Evolutionary conservation across 2,329 filamentous ascomycete genomes (phyloP).

Genomic region (Helminthosporium solani): DNA sequence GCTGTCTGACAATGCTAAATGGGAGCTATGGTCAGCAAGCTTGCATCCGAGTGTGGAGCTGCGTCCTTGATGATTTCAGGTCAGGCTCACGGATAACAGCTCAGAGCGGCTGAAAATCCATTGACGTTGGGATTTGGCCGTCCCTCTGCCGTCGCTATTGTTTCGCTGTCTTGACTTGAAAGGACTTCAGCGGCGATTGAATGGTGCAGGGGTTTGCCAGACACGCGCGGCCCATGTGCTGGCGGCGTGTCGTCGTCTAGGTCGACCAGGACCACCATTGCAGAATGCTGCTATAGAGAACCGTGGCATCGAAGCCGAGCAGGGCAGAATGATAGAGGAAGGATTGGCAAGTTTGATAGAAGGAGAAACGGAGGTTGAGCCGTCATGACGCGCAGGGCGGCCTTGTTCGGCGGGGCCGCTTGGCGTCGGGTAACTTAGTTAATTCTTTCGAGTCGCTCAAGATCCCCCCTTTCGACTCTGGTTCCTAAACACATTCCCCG

Average conservation of each 20-base stretch:
- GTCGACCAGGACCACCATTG: conserved; percentile 49
- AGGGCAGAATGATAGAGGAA: conserved; percentile 2
- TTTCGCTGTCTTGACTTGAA: conserved; percentile 10
- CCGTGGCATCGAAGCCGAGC: conserved; percentile 32
- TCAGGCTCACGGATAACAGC: conserved; percentile 66
- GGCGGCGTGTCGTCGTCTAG: conserved; percentile 42
- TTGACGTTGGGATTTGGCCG: conserved; percentile 57
- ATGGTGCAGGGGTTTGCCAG: conserved; percentile 31
- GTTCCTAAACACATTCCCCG: too few relatives aligned
- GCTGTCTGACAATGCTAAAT: conserved; percentile 70
- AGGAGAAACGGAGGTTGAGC: conserved; percentile 3
- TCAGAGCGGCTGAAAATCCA: conserved; percentile 62
- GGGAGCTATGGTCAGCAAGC: conserved; percentile 31
- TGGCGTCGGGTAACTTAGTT: conserved; percentile 4
- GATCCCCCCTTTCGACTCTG: too few relatives aligned
- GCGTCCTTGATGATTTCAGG: conserved; percentile 29
- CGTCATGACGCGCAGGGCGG: not conserved
- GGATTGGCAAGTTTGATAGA: not conserved
- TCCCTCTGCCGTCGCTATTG: conserved; percentile 23
- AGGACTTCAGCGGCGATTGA: conserved; percentile 18
- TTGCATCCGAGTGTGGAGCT: conserved; percentile 21
- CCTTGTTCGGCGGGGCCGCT: conserved; percentile 7
- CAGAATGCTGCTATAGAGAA: conserved; percentile 15
- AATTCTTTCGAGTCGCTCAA: too few relatives aligned
- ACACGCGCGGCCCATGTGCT: conserved; percentile 19